Evolutionary conservation across 1,139 yeast genomes (phyloP), one percentile per base, ranked within the genome.

Genomic region (Saccharomycopsis crataegensis): DNA sequence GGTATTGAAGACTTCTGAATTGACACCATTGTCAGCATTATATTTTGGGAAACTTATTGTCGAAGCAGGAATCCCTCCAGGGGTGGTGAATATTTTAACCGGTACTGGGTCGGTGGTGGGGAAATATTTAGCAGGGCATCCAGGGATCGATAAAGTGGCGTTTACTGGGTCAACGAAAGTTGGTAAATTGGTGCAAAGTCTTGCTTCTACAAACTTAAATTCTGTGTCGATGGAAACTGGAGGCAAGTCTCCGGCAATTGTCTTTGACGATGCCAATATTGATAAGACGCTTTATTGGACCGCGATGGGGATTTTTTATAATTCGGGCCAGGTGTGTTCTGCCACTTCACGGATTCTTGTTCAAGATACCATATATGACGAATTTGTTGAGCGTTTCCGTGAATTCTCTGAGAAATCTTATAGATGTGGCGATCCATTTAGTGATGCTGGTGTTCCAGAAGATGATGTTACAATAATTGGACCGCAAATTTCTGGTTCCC

Each of bases 201-300:
- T 78, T 52, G 94, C 94, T 32, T 76, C 89, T 22, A 66, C 75
- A 9, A 72, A 77, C 59, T 65, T 78, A 63, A 88, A 87, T 69
- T 88, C 89, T 8, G 83, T 86, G 40, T 81, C 94, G n/a, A 71
- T 91, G 62, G 98, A 90, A 71, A 84, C 95, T 64, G 98, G 98
- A 60, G 97, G 97, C 58, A 90, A 90, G 66, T 83, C 93, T 17
- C 90, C 90, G 61, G 78, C 80, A 67, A 77, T 79, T 65, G 80
- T 77, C 56, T 84, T 83, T 72, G 83, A 70, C 50, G 96, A 79
- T 66, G 86, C 89, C 31, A 91, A 90, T 65, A 68, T 89, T 48
- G 86, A 82, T 0, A 82, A 82, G 65, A 91, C 95, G 48, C 90
- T 85, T 40, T 86, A 86, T 66, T 87, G 94, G 85, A 83, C 91